Percentiles rank a stretch among this genome's conserved stretches.
phyloP scores from a whole-genome alignment of 768 basidiomycete genomes.

The Calvatia gigantea region DNA sequence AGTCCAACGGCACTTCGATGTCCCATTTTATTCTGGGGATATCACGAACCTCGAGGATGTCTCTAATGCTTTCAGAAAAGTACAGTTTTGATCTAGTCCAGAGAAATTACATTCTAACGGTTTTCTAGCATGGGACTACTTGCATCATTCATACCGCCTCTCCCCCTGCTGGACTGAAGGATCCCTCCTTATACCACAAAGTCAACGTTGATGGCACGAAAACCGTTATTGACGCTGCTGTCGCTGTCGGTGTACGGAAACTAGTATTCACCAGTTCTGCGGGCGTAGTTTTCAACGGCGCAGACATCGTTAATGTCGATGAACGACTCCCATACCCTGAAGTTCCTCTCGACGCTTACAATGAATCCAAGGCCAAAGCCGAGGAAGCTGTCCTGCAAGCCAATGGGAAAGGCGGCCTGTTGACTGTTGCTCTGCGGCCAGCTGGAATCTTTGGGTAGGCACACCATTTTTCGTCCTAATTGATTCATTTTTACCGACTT shows the following conservation, averaged over 20 bases:
- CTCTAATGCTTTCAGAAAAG: conserved; percentile 69
- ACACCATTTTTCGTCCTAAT: conserved; percentile 20
- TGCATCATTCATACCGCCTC: conserved; percentile 97
- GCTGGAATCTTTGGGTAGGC: conserved; percentile 98
- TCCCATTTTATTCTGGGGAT: conserved; percentile 87
- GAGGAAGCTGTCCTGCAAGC: conserved; percentile 82
- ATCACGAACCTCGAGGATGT: conserved; percentile 78
- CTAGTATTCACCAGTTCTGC: conserved; percentile 95
- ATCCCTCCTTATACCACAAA: conserved; percentile 76
- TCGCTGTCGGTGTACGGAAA: conserved; percentile 69
- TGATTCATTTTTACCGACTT: conserved; percentile 1
- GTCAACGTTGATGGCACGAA: conserved; percentile 94
- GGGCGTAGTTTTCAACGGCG: conserved; percentile 85
- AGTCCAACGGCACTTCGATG: conserved; percentile 85
- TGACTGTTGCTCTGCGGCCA: conserved; percentile 88
- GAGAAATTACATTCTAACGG: conserved; percentile 5
- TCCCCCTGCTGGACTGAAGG: conserved; percentile 58
- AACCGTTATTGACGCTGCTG: conserved; percentile 79
- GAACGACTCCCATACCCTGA: conserved; percentile 78
- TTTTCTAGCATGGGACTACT: conserved; percentile 67
- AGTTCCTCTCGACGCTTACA: conserved; percentile 85
- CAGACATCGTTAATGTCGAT: conserved; percentile 79
- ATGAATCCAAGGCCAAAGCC: conserved; percentile 88
- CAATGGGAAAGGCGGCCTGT: conserved; percentile 78
- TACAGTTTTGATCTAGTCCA: conserved; percentile 27